Evolutionary conservation across 371 early-diverging fungal genomes (phyloP).

Genomic region (Cokeromyces recurvatus): DNA sequence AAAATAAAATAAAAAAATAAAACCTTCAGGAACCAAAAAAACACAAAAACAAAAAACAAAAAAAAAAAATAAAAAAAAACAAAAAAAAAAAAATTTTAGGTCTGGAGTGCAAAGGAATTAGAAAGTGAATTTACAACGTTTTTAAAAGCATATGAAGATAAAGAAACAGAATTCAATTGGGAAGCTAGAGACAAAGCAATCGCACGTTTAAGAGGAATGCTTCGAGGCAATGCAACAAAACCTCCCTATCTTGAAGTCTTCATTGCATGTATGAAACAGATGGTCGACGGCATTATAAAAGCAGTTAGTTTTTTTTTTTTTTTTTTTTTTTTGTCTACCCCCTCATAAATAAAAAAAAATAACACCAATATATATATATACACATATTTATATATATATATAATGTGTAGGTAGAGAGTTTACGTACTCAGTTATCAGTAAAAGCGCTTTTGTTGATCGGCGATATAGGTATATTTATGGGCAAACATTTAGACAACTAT

Average conservation of each 20-base stretch:
- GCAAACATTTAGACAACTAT: conserved; percentile 31
- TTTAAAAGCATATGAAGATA: conserved; percentile 20
- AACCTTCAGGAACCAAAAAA: conserved; percentile 7
- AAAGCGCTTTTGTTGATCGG: conserved; percentile 29
- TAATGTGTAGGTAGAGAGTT: conserved; percentile 45
- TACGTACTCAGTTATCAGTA: conserved; percentile 42
- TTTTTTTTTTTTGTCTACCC: neutral
- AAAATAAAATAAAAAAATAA: conserved; percentile 1
- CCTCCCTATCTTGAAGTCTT: conserved; percentile 31
- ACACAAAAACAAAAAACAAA: no score
- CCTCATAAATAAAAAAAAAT: no score
- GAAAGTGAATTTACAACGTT: conserved; percentile 18
- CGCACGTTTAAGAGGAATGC: conserved; percentile 21
- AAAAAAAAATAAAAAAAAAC: neutral
- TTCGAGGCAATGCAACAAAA: conserved; percentile 39
- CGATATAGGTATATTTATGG: conserved; percentile 37
- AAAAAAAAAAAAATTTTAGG: conserved; percentile 4
- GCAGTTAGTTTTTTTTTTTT: conserved; percentile 23
- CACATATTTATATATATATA: no score
- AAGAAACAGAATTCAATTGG: conserved; percentile 37
- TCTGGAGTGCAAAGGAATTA: conserved; percentile 25
- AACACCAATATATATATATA: no score
- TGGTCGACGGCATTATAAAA: conserved; percentile 46
- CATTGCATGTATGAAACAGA: conserved; percentile 24
- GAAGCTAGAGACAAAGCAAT: conserved; percentile 25